These are phyloP conservation scores for Fusarium fracticaudum DNA, from an alignment of 2,329 filamentous ascomycete genomes.

Conservation along the genomic window DNA sequence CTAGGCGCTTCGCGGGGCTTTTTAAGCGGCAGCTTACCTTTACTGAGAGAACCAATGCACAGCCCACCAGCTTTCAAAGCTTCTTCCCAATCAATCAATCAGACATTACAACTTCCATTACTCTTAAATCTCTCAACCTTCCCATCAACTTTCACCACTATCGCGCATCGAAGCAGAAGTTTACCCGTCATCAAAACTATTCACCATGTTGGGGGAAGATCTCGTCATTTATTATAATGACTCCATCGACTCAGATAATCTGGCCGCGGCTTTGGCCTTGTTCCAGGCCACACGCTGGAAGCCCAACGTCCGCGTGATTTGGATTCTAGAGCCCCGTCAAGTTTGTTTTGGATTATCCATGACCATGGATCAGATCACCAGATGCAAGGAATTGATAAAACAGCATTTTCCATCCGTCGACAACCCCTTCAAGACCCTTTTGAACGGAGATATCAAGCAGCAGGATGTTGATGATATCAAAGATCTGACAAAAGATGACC, in stretches of 20 bases:
- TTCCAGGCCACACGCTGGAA: constrained; percentile 15
- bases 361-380: constrained; percentile 20
- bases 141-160: constrained; percentile 8
- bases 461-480: constrained; percentile 21
- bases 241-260: constrained; percentile 41
- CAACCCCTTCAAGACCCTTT: constrained; percentile 32
- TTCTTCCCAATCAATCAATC: constrained; percentile 1
- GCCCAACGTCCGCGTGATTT: constrained; percentile 27
- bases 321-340: constrained; percentile 42
- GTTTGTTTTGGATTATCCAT: constrained; percentile 33
- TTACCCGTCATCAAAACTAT: not conserved
- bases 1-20: constrained; percentile 26
- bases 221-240: constrained; percentile 42
- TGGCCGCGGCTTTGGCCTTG: constrained; percentile 37
- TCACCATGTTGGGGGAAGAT: constrained; percentile 24
- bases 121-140: constrained; percentile 27
- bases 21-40: constrained; percentile 19
- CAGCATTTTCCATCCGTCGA: constrained; percentile 21
- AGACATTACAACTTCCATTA: constrained; percentile 3
- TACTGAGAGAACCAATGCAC: constrained; percentile 3
- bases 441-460: constrained; percentile 34
- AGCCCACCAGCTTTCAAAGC: constrained; percentile 15
- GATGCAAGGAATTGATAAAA: constrained; percentile 27
- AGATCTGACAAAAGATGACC: constrained; percentile 11
- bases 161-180: not conserved